Percentiles rank a stretch among this genome's conserved stretches.
Conservation (phyloP, 1,139 yeast species). For the Diutina sp. region DNA sequence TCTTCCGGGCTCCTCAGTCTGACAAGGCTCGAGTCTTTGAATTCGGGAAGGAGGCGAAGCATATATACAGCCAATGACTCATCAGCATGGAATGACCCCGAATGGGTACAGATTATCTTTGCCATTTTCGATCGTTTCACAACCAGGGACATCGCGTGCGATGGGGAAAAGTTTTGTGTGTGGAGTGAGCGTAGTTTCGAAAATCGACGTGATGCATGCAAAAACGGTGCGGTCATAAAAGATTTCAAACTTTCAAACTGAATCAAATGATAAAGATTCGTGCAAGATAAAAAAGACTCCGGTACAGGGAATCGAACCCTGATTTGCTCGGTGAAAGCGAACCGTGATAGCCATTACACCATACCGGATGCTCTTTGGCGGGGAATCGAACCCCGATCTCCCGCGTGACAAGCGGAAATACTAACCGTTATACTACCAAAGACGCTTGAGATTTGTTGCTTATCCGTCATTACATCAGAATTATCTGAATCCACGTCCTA, state of each 20-base stretch:
- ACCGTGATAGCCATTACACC: slow-evolving; percentile 18
- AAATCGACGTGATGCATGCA: too few species aligned
- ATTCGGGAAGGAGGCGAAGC: slow-evolving; percentile 64
- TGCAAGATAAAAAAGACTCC: slow-evolving; percentile 13
- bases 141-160: neutral
- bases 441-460: neutral
- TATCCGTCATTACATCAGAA: too few species aligned
- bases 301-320: slow-evolving; percentile 41
- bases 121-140: neutral
- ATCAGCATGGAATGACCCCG: slow-evolving; percentile 95
- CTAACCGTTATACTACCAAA: neutral
- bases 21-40: slow-evolving; percentile 48
- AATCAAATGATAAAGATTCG: too few species aligned
- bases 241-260: too few species aligned
- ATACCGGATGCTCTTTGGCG: slow-evolving; percentile 11
- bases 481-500: too few species aligned
- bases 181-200: neutral
- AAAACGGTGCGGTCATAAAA: too few species aligned
- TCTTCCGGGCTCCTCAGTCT: slow-evolving; percentile 75
- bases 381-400: neutral
- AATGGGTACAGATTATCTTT: slow-evolving; percentile 64
- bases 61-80: slow-evolving; percentile 92
- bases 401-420: neutral
- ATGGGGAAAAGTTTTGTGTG: neutral
- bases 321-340: slow-evolving; percentile 22